Evolutionary conservation across 208 protist species (phyloP).

Genomic region (Baffinella frigidus): DNA sequence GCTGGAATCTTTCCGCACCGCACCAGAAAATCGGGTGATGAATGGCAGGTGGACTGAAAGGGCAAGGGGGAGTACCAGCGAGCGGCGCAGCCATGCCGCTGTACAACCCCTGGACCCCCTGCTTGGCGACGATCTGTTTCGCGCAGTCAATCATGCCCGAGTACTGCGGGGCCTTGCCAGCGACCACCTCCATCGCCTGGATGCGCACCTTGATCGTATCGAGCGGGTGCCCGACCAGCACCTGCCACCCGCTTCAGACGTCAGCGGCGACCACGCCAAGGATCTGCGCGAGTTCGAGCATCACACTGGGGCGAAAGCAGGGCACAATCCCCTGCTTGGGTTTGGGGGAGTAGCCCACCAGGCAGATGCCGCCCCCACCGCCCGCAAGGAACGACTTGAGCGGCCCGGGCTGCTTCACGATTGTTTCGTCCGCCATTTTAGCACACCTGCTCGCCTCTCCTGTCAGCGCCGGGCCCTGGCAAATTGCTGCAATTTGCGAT

Average conservation of each 20-base stretch:
- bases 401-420: slow-evolving; percentile 10
- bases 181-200: slow-evolving; percentile 19
- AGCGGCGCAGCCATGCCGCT: slow-evolving; percentile 29
- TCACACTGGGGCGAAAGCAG: background rate
- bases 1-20: too few relatives aligned
- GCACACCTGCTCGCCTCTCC: background rate
- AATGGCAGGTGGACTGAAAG: too few relatives aligned
- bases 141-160: slow-evolving; percentile 54
- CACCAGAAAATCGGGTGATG: too few relatives aligned
- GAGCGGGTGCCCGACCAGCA: slow-evolving; percentile 42
- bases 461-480: too few relatives aligned
- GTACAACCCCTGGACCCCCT: slow-evolving; percentile 30
- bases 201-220: slow-evolving; percentile 57
- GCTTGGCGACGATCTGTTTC: slow-evolving; percentile 7
- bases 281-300: too few relatives aligned
- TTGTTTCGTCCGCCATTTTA: background rate
- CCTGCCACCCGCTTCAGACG: background rate
- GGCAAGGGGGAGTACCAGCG: too few relatives aligned
- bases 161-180: slow-evolving; percentile 23
- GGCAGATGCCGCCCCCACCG: slow-evolving; percentile 39
- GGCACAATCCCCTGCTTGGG: background rate
- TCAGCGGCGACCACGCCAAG: background rate
- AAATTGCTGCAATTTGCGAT: too few relatives aligned
- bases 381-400: slow-evolving; percentile 49
- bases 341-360: background rate